Percentiles rank a stretch among this genome's conserved stretches.
Conservation (phyloP, 139 green algal species). For the Monoraphidium neglectum region DNA sequence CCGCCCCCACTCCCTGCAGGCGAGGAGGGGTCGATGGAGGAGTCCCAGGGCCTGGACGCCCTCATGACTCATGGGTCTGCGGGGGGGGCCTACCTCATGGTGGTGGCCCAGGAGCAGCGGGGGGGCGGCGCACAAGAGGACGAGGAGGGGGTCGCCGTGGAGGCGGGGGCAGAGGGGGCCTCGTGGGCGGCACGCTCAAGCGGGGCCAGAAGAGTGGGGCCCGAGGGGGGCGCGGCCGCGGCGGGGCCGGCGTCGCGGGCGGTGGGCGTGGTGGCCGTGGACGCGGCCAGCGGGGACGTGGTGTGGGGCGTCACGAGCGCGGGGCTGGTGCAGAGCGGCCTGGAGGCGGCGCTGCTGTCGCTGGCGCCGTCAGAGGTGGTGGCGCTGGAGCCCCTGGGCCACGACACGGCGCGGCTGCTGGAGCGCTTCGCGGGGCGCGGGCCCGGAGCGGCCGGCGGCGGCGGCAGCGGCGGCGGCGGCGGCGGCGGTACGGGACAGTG, state of each 20-base stretch:
- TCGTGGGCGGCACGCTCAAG: no score
- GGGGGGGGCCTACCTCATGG: conserved; percentile 12
- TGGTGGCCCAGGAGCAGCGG: conserved; percentile 13
- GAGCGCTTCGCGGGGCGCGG: conserved; percentile 11
- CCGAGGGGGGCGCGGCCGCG: conserved; percentile 6
- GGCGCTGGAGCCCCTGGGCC: conserved; percentile 37
- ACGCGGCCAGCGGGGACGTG: conserved; percentile 75
- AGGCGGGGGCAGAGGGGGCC: not conserved
- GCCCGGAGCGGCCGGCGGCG: conserved; percentile 6
- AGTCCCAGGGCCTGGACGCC: conserved; percentile 24
- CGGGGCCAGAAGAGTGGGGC: no score
- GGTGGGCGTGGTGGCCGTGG: conserved; percentile 77
- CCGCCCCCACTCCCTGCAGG: no score
- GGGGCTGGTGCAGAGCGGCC: conserved; percentile 9
- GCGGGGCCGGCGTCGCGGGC: not conserved
- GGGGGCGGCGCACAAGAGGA: conserved; percentile 18
- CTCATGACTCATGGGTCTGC: not conserved
- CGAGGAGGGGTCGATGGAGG: conserved; percentile 36
- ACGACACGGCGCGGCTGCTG: conserved; percentile 54
- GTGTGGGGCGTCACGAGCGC: conserved; percentile 59
- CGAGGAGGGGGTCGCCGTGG: conserved; percentile 2
- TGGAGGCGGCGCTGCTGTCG: conserved; percentile 74
- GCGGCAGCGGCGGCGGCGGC: conserved; percentile 3
- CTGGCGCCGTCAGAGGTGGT: conserved; percentile 76
- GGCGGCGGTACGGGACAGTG: not conserved